Evolutionary conservation across 2,329 filamentous ascomycete species (phyloP), one percentile per base, ranked within the genome.

Genomic region (Fusarium sp.): DNA sequence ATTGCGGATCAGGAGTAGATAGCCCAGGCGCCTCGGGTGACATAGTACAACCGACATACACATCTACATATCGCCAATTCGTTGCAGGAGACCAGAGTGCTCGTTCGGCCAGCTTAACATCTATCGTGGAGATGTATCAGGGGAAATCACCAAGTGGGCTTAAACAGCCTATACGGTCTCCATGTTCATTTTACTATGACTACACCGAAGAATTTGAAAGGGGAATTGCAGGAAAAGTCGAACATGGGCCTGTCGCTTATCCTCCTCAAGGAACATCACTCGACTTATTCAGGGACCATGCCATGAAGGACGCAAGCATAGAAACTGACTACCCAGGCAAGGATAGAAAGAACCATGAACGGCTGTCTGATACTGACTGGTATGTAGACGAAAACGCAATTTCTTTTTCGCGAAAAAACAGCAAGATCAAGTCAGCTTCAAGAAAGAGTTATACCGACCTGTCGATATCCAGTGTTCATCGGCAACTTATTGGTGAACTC

Each of bases 121-220:
- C 86, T 3, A 82, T 85, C 55, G 80, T 84, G 13, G 83, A 85
- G 60, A 83, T 85, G 80, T 85, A 87, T 55, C 77, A 76, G 40
- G 74, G 74, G 28, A 61, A 67, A 21, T 66, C 72, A 18, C 55
- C 72, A 55, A 77, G 75, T 43, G 75, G 71, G 21, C 69, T 69
- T 34, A 75, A 72, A 6, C 76, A 73, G 37, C 61, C 72, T 30
- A 63, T 77, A n/a, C 78, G 76, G 58, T 69, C 77, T 47, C 59
- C 71, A 37, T 72, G 79, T 61, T 78, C 82, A 45, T 79, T 83
- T 41, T 87, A 86, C 71, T 87, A 87, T 65, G 85, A 87, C 71
- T 87, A 87, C 70, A 83, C 80, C 20, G 85, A 87, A 67, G 82
- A 81, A 5, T 87, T 87, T 54, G 83, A 85, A 20, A 78, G 74